Conservation (phyloP, 148 eudicot genomes). For the Camellia japonica region DNA sequence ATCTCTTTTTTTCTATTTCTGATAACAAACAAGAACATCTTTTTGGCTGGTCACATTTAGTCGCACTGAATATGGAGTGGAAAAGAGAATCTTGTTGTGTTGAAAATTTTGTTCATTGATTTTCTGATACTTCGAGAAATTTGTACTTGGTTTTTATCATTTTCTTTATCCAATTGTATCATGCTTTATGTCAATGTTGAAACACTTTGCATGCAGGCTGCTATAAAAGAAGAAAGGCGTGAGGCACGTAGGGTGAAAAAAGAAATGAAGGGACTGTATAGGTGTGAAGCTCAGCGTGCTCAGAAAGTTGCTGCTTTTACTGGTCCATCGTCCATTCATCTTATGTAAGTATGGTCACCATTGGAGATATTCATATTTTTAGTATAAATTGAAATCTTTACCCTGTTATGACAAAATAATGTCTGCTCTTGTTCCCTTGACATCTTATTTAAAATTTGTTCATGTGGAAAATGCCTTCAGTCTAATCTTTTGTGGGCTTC, state of each 20-base stretch:
- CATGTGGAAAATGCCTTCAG: neutral
- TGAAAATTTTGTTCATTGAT: neutral
- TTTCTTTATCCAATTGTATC: neutral
- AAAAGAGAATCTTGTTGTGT: neutral
- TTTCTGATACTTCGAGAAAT: neutral
- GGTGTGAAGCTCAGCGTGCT: conserved; percentile 72
- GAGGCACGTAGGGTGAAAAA: conserved; percentile 83
- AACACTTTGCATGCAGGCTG: conserved; percentile 45
- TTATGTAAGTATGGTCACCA: conserved; percentile 38
- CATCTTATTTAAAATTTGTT: neutral
- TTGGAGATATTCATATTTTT: neutral
- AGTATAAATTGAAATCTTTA: no score
- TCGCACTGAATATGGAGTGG: neutral
- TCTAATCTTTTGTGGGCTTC: neutral
- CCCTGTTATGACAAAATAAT: neutral
- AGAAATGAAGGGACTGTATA: conserved; percentile 69
- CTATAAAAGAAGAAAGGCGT: conserved; percentile 82
- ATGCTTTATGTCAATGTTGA: neutral
- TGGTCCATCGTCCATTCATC: conserved; percentile 91
- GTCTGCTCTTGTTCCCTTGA: neutral
- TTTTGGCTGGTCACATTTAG: neutral
- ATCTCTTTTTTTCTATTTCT: neutral
- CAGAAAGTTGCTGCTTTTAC: conserved; percentile 83
- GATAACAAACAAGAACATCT: neutral
- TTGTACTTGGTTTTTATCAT: neutral